Base-by-base conservation (phyloP, 2,329 filamentous ascomycete species). In the Aspergillus niger region DNA sequence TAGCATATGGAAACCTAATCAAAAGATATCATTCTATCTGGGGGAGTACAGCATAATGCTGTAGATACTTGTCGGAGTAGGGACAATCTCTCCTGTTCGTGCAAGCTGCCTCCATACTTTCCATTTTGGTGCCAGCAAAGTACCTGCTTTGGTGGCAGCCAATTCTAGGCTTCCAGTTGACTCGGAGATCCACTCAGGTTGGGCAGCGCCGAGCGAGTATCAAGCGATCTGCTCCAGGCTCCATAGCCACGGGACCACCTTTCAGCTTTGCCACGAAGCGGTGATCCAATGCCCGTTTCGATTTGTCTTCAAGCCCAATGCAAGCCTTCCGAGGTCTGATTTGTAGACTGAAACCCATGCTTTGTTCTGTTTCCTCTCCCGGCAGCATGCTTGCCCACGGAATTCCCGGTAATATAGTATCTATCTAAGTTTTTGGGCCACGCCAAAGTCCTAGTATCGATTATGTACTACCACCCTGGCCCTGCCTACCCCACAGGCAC, bases 211-310 rank as follows among this genome's bases (percentile, higher is more conserved):
- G 57, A 57, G 41, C 60, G 57, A 57, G 38, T 61, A 44, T 63
- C 52, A 47, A 62, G 60, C 51, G 60, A 62, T 62, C 59, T 57
- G 11, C 11, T 36, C 32, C 32, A 36, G 32, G 32, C 60, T 59
- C 59, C 61, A 60, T 63, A 63, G 59, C 59, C 62, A 54, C 58
- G 58, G 43, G 54, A 51, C 55, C 55, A 49, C 50, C n/a, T 41
- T 59, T 63, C 63, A 63, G 60, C 63, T 63, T 63, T 65, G 63
- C 63, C 63, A 66, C 63, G 52, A 59, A 63, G 57, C 41, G 54
- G 60, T 32, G 49, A 64, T 60, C 59, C 51, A 43, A 48, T 17
- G 49, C 30, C 51, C 49, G 63, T 60, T 61, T 61, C 63, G 30
- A 36, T 56, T 59, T 51, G 55, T 32, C 32, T 20, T 24, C 57